Percentiles rank a stretch among this genome's conserved stretches.
Evolutionary conservation across 2,329 filamentous ascomycete genomes (phyloP).

Genomic region (Alternaria sp.): DNA sequence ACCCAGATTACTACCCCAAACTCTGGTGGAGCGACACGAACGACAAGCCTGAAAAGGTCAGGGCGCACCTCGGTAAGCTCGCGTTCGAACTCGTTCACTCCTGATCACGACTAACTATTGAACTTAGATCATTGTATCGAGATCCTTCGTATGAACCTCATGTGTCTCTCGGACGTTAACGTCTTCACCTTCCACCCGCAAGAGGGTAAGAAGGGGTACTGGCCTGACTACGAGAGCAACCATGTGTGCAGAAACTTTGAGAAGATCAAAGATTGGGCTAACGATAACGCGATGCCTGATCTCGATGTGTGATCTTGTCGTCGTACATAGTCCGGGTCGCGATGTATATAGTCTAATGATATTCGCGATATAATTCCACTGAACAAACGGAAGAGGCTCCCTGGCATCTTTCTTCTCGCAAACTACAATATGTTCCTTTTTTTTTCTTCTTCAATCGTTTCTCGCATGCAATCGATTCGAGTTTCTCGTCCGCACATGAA

Average conservation of each 20-base stretch:
- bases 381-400: not conserved
- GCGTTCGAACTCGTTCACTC: not conserved
- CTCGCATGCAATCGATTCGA: not conserved
- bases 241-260: slow-evolving; percentile 49
- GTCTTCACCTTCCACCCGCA: slow-evolving; percentile 46
- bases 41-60: slow-evolving; percentile 40
- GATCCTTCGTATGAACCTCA: slow-evolving; percentile 48
- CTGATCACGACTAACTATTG: not conserved
- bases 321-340: not conserved
- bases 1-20: slow-evolving; percentile 44
- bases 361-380: not conserved
- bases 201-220: slow-evolving; percentile 33
- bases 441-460: not conserved
- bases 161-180: slow-evolving; percentile 48
- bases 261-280: slow-evolving; percentile 44
- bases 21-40: slow-evolving; percentile 39
- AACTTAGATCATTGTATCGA: slow-evolving; percentile 48
- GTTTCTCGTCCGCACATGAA: not conserved
- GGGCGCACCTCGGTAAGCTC: slow-evolving; percentile 37
- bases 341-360: not conserved
- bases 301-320: slow-evolving; percentile 25
- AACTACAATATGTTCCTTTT: not conserved
- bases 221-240: slow-evolving; percentile 44
- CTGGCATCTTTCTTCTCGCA: not conserved
- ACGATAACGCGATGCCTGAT: slow-evolving; percentile 44